A percentile compares a stretch with the other conserved stretches of the same genome.
phyloP scores from a whole-genome alignment of 2,329 filamentous ascomycete species.

The Phialocephala subalpina region DNA sequence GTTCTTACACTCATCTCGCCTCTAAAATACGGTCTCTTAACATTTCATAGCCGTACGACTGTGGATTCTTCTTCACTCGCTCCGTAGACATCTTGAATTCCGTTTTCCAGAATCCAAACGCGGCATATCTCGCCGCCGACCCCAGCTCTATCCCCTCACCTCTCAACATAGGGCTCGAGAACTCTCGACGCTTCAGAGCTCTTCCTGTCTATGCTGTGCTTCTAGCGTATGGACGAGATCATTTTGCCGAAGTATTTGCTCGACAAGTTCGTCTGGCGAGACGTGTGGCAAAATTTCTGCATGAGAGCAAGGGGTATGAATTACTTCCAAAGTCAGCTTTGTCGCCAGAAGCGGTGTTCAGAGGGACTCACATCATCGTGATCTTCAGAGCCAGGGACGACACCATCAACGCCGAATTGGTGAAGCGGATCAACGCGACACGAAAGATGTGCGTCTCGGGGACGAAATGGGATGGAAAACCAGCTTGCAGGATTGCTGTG shows the following conservation, averaged over 20 bases:
- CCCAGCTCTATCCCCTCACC: conserved; percentile 72
- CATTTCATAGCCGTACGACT: conserved; percentile 75
- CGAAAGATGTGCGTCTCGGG: conserved; percentile 84
- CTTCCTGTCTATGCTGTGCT: conserved; percentile 88
- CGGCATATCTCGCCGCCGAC: conserved; percentile 73
- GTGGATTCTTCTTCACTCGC: conserved; percentile 85
- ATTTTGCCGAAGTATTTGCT: conserved; percentile 73
- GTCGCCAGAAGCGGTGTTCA: conserved; percentile 45
- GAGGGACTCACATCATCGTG: conserved; percentile 65
- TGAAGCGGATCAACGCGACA: conserved; percentile 75
- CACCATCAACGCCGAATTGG: conserved; percentile 70
- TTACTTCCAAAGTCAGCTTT: conserved; percentile 60
- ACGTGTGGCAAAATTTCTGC: conserved; percentile 69
- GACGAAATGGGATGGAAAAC: conserved; percentile 76
- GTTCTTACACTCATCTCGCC: conserved; percentile 41
- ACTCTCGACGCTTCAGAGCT: conserved; percentile 89
- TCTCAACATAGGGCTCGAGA: conserved; percentile 87
- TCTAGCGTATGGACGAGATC: conserved; percentile 74
- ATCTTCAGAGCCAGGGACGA: conserved; percentile 78
- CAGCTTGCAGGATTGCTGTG: conserved; percentile 84
- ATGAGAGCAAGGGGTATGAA: conserved; percentile 68
- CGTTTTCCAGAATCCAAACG: conserved; percentile 85
- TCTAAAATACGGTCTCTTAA: not conserved
- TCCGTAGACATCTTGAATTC: conserved; percentile 63
- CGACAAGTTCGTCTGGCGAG: conserved; percentile 78